Percentiles rank a stretch among this genome's conserved stretches.
Conservation (phyloP, 106 monocot species). For the Dendrobium chrysotoxum region DNA sequence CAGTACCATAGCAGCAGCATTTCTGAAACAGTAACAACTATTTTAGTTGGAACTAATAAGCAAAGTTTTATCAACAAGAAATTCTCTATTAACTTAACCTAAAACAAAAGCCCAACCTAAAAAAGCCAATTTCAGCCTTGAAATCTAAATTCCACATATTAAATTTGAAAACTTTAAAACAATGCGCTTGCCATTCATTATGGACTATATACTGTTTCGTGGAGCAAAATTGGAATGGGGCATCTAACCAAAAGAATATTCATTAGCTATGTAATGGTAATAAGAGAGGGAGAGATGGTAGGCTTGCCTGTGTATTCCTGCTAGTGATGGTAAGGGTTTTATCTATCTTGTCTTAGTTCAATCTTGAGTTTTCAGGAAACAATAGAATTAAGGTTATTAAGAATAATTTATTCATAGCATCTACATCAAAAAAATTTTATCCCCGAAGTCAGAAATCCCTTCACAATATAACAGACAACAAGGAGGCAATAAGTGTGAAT, state of each 20-base stretch:
- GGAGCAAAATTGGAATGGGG: background rate
- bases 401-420: background rate
- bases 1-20: no score
- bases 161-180: background rate
- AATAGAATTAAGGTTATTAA: background rate
- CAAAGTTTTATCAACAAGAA: no score
- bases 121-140: background rate
- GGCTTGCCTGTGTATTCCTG: background rate
- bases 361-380: background rate
- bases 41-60: no score
- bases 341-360: background rate
- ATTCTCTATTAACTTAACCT: no score
- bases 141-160: background rate
- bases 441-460: background rate
- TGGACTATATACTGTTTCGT: background rate
- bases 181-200: background rate
- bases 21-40: no score
- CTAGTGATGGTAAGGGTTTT: no score
- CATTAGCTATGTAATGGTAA: background rate
- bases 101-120: no score
- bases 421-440: background rate
- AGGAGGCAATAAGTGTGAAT: no score
- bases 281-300: background rate
- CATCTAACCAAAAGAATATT: background rate
- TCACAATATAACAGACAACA: background rate